phyloP scores from a whole-genome alignment of 306 rosid species.

The Carpinus viminea region DNA sequence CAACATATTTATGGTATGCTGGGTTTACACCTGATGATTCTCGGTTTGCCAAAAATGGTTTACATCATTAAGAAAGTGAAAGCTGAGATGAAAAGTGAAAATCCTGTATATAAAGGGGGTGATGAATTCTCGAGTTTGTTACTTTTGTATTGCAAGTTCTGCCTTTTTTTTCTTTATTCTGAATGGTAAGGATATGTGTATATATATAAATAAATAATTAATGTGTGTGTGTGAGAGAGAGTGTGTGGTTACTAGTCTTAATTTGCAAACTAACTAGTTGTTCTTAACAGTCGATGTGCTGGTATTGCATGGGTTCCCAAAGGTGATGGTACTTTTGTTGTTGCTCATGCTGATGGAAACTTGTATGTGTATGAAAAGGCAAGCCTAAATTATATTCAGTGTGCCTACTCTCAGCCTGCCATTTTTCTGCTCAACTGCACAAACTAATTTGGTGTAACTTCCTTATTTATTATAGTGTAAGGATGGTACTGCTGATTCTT shows the following conservation, averaged over 20 bases:
- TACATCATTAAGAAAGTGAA: not conserved
- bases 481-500: slow-evolving; percentile 82
- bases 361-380: slow-evolving; percentile 88
- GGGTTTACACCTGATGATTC: not conserved
- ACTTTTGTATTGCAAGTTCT: not conserved
- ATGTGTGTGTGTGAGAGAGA: not conserved
- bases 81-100: not conserved
- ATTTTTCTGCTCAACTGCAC: slow-evolving; percentile 11
- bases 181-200: not conserved
- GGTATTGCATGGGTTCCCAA: slow-evolving; percentile 90
- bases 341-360: slow-evolving; percentile 94
- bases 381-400: slow-evolving; percentile 36
- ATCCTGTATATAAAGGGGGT: not conserved
- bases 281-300: slow-evolving; percentile 84
- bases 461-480: slow-evolving; percentile 50
- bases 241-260: not conserved
- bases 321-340: slow-evolving; percentile 87
- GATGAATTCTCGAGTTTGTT: not conserved
- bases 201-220: too few relatives aligned
- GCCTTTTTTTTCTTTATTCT: not conserved
- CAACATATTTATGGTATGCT: not conserved
- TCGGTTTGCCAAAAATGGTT: too few relatives aligned
- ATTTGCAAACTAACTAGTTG: not conserved
- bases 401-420: slow-evolving; percentile 21
- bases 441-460: not conserved